A percentile compares a stretch with the other conserved stretches of the same genome.
These are phyloP conservation scores for Leavenworthia alabamica DNA, from an alignment of 345 rosid genomes.

Conservation along the genomic window DNA sequence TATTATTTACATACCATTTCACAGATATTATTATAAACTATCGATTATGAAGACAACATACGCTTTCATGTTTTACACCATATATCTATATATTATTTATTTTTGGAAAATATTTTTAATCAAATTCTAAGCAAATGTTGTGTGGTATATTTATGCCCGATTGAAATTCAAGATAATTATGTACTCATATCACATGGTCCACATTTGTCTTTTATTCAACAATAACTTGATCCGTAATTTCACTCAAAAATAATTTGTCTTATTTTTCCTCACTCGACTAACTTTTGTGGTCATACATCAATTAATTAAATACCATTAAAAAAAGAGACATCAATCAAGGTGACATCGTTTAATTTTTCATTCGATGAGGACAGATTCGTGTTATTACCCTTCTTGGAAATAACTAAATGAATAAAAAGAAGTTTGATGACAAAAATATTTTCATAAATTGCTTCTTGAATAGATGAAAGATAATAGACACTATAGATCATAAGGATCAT, in stretches of 20 bases:
- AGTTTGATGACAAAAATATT: too few species aligned
- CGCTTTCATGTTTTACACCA: background rate
- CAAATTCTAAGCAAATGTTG: background rate
- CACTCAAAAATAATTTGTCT: background rate
- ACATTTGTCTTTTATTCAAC: background rate
- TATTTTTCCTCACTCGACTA: background rate
- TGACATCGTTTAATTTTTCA: background rate
- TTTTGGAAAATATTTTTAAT: background rate
- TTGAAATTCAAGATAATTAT: background rate
- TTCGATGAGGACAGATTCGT: background rate
- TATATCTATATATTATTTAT: background rate
- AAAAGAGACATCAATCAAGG: background rate
- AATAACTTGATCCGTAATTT: background rate
- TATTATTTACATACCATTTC: background rate
- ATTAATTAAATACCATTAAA: too few species aligned
- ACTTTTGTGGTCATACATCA: background rate
- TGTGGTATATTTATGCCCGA: background rate
- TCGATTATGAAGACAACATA: background rate
- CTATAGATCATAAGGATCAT: slow-evolving; percentile 2
- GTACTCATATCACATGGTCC: background rate
- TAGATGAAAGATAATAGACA: background rate
- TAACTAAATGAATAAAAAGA: too few species aligned
- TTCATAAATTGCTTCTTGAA: background rate
- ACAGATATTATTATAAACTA: background rate
- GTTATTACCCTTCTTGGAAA: too few species aligned